Conservation (phyloP, 2,329 filamentous ascomycete genomes). For the Pyrenochaeta sp. region DNA sequence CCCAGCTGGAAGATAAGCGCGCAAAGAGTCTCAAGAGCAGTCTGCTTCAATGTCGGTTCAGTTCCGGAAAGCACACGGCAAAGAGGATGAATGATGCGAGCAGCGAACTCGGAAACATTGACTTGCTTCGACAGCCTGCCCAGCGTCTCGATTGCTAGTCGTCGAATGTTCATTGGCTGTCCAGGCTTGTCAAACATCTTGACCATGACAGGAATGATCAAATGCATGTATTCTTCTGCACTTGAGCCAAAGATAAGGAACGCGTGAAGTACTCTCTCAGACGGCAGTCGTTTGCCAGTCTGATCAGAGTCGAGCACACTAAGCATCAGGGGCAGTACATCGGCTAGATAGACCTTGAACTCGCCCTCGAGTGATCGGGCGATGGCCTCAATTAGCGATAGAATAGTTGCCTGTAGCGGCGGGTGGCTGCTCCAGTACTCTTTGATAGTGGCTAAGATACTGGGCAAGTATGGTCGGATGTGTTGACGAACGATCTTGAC, state of each 20-base stretch:
- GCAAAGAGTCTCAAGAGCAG: slow-evolving; percentile 92
- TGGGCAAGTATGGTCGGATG: slow-evolving; percentile 87
- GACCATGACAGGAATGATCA: slow-evolving; percentile 96
- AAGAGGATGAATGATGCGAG: slow-evolving; percentile 94
- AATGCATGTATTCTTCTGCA: slow-evolving; percentile 98
- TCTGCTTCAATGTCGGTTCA: slow-evolving; percentile 77
- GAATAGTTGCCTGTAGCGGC: slow-evolving; percentile 86
- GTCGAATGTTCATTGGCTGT: slow-evolving; percentile 80
- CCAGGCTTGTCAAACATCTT: slow-evolving; percentile 90
- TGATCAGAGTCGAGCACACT: slow-evolving; percentile 88
- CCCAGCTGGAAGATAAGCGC: slow-evolving; percentile 95
- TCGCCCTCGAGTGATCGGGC: slow-evolving; percentile 93
- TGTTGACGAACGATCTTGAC: slow-evolving; percentile 97
- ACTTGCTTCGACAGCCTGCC: slow-evolving; percentile 94
- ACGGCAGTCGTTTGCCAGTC: slow-evolving; percentile 77
- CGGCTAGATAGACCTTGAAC: slow-evolving; percentile 95
- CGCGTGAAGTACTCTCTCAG: slow-evolving; percentile 90
- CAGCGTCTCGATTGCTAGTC: slow-evolving; percentile 91
- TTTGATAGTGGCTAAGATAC: slow-evolving; percentile 85
- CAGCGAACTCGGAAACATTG: slow-evolving; percentile 95
- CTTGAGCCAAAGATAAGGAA: slow-evolving; percentile 96
- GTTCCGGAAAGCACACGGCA: slow-evolving; percentile 79
- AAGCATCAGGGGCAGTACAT: slow-evolving; percentile 90
- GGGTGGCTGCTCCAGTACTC: slow-evolving; percentile 88
- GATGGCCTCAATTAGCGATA: slow-evolving; percentile 92